Evolutionary conservation across 2,329 filamentous ascomycete species (phyloP).

Genomic region (Akanthomyces muscarius): DNA sequence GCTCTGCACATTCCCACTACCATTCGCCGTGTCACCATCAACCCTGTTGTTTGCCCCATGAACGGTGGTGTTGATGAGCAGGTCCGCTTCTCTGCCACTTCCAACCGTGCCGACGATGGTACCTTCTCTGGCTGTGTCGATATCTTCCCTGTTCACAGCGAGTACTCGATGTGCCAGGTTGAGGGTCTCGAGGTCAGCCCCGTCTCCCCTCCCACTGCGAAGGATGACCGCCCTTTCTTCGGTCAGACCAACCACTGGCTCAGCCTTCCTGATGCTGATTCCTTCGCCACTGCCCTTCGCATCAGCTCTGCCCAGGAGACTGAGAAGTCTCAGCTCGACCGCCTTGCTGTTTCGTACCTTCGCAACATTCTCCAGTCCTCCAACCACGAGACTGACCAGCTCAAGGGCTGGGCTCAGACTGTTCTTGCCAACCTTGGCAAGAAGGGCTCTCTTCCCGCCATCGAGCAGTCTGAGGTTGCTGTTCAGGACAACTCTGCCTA

Average conservation of each 20-base stretch:
- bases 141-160: constrained; percentile 14
- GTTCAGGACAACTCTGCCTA: constrained; percentile 9
- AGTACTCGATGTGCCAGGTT: constrained; percentile 13
- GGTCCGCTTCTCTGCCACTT: constrained; percentile 15
- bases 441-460: constrained; percentile 5
- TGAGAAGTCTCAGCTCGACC: constrained; percentile 16
- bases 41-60: constrained; percentile 16
- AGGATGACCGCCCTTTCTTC: constrained; percentile 16
- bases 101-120: constrained; percentile 13
- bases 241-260: constrained; percentile 16
- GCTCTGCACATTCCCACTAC: constrained; percentile 29
- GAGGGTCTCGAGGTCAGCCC: constrained; percentile 17
- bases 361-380: constrained; percentile 15
- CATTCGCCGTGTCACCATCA: constrained; percentile 23
- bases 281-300: constrained; percentile 10
- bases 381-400: constrained; percentile 15
- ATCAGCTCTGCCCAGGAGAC: constrained; percentile 9
- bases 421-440: constrained; percentile 12
- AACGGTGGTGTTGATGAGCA: constrained; percentile 14
- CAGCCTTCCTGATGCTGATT: constrained; percentile 14
- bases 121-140: constrained; percentile 16
- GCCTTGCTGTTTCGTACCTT: constrained; percentile 14
- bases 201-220: constrained; percentile 14
- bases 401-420: constrained; percentile 16
- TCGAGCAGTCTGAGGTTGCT: constrained; percentile 5